These are phyloP conservation scores for Arthrobotrys pseudoclavata DNA, from an alignment of 2,329 filamentous ascomycete species.

Conservation along the genomic window DNA sequence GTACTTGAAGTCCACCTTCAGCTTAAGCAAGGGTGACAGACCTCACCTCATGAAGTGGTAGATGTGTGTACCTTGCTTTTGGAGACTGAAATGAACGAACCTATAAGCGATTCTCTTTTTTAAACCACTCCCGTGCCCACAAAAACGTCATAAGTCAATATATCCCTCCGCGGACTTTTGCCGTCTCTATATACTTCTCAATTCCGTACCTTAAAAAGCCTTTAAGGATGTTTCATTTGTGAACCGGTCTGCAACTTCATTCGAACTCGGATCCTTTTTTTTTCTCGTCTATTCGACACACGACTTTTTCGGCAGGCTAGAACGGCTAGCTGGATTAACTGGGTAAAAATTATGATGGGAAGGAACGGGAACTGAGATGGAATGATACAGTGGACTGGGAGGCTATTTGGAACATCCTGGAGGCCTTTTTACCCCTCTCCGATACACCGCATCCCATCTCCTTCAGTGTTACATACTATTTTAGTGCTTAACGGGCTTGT, in stretches of 20 bases:
- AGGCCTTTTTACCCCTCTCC: constrained; percentile 19
- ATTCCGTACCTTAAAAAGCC: constrained; percentile 46
- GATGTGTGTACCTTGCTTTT: constrained; percentile 65
- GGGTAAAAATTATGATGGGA: constrained; percentile 12
- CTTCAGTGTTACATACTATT: constrained; percentile 61
- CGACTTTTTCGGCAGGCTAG: constrained; percentile 43
- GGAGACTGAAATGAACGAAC: constrained; percentile 50
- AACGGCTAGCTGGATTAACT: constrained; percentile 36
- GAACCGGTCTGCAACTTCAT: constrained; percentile 34
- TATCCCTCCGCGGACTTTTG: constrained; percentile 57
- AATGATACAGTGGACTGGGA: constrained; percentile 9
- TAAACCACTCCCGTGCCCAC: constrained; percentile 44
- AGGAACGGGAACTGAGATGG: constrained; percentile 1
- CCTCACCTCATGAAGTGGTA: constrained; percentile 99
- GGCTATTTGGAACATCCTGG: constrained; percentile 8
- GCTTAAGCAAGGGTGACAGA: constrained; percentile 98
- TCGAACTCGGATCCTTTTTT: constrained; percentile 32
- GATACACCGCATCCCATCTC: constrained; percentile 37
- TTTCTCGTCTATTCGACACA: constrained; percentile 9
- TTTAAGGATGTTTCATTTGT: constrained; percentile 49
- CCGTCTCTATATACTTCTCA: constrained; percentile 45
- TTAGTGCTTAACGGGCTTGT: constrained; percentile 57
- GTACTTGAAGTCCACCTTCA: constrained; percentile 97
- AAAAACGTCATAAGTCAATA: constrained; percentile 57
- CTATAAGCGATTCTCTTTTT: constrained; percentile 57